Evolutionary conservation across 352 stramenopile species (phyloP), one percentile per base, ranked within the genome.

Genomic region (Phytopythium sindhum): DNA sequence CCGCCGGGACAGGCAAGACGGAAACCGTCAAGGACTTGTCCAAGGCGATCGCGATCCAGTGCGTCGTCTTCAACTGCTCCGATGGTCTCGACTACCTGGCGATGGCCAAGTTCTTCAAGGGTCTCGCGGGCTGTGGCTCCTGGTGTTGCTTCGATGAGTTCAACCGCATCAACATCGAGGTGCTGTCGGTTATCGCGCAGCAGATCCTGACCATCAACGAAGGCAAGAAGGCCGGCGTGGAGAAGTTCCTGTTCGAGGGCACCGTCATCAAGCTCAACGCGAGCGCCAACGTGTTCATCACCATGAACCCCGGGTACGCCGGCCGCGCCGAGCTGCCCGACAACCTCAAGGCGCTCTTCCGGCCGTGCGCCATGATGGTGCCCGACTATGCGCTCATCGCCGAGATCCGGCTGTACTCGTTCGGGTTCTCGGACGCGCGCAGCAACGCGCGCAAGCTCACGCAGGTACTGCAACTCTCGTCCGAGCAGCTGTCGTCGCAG

Each of bases 21-120:
- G 94, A 98, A 76, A 98, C 93, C 0, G 91, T 96, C 12, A 98
- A 98, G 66, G 93, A 98, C 76, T 52, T 98, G 19, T 94, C 84
- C n/a, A 98, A 98, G 59, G 93, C 92, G 1, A 96, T 98, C 29
- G 93, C 92, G 23, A 98, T 97, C 59, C 95, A 98, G 72, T 98
- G 95, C 59, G 94, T 98, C 19, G 94, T 98, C 14, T 98, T 97
- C 66, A 98, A 98, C 69, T 98, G 94, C 71, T 98, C 91, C 0
- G 82, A 92, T 17, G 88, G 89, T 2, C 69, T 98, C 2, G 91
- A 98, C 60, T 98, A 98, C 72, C 64, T 96, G 55, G 94, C 93
- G 21, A 98, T 98, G 93, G 94, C 88, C 33, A 98, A 98, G 65
- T 98, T 98, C 73, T 98, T 98, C 71, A 98, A 98, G 64, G 94